Base-by-base conservation (phyloP, 2,329 filamentous ascomycete species). In the Emmonsiellopsis sp. region DNA sequence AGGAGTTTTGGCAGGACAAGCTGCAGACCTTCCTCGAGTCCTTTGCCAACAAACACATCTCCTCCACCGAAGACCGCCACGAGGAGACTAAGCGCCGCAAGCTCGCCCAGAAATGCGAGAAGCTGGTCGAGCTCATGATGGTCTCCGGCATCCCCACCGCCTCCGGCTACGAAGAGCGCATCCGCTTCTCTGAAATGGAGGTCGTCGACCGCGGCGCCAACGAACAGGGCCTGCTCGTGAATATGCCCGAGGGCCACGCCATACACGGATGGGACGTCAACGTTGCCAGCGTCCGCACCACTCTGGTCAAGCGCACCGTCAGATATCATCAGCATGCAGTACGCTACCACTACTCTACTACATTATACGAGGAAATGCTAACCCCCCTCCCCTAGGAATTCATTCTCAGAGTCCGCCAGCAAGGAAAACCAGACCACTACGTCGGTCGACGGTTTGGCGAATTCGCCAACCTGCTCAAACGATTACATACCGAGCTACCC, bases 1-100 rank as follows among this genome's bases (percentile, higher is more conserved):
- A 97, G 79, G 93, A 98, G 72, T 98, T 98, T 65, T 98, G 93
- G 93, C 93, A 98, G 74, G 90, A 97, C 68, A 97, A 95, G 70
- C 76, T 98, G 56, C 93, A 98, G 76, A 82, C 91, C 88, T 98
- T 98, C 65, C 79, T 98, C 27, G 91, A 97, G 70, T 96, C 90
- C 0, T 98, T 98, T 68, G 92, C 93, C 11, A 93, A 86, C 67
- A 98, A 97, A 69, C 87, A 92, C 68, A 96, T 98, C 43, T 97
- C 92, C 2, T 95, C 91, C 5, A 96, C 92, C 5, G 93, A 97
- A 72, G 93, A 98, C 68, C 83, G 93, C 3, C 75, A 97, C 33
- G 93, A 98, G 72, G 90, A 96, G 71, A 97, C 93, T 8, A 98
- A 98, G 75, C 82, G 93, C 55, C 81, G 85, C 59, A 98, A 98